Percentiles rank a stretch among this genome's conserved stretches.
Conservation (phyloP, 2,329 filamentous ascomycete species). For the Penicillium griseofulvum region DNA sequence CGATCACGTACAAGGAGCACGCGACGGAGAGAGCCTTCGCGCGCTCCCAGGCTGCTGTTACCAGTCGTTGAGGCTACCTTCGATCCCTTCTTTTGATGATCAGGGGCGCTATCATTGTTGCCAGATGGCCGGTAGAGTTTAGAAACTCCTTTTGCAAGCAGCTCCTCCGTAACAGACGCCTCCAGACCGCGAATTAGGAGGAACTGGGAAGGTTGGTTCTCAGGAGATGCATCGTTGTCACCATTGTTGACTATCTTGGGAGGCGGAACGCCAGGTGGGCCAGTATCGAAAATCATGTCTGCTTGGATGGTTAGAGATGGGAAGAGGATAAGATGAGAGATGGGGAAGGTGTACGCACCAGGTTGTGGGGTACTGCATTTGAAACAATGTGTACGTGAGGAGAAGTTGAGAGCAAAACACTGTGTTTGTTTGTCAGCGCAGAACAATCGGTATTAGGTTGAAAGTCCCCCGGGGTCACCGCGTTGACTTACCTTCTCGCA, state of each 20-base stretch:
- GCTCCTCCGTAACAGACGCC: slow-evolving; percentile 66
- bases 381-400: slow-evolving; percentile 56
- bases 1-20: slow-evolving; percentile 75
- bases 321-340: neutral
- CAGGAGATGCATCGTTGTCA: slow-evolving; percentile 54
- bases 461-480: neutral
- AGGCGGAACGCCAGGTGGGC: slow-evolving; percentile 39
- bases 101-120: slow-evolving; percentile 33
- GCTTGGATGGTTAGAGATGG: slow-evolving; percentile 13
- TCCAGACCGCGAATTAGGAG: slow-evolving; percentile 71
- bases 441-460: neutral
- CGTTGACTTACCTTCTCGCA: slow-evolving; percentile 48
- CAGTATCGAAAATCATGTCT: slow-evolving; percentile 29
- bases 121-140: slow-evolving; percentile 64
- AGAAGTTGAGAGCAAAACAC: slow-evolving; percentile 58
- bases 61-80: slow-evolving; percentile 57
- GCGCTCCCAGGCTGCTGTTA: slow-evolving; percentile 65
- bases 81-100: slow-evolving; percentile 45
- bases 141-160: slow-evolving; percentile 69
- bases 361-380: slow-evolving; percentile 56
- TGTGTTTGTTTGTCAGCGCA: slow-evolving; percentile 26
- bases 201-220: slow-evolving; percentile 68
- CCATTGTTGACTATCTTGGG: slow-evolving; percentile 51
- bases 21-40: slow-evolving; percentile 70
- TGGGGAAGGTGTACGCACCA: slow-evolving; percentile 41